Evolutionary conservation across 2,329 filamentous ascomycete species (phyloP).

Genomic region (Exutisphaerella laricina): DNA sequence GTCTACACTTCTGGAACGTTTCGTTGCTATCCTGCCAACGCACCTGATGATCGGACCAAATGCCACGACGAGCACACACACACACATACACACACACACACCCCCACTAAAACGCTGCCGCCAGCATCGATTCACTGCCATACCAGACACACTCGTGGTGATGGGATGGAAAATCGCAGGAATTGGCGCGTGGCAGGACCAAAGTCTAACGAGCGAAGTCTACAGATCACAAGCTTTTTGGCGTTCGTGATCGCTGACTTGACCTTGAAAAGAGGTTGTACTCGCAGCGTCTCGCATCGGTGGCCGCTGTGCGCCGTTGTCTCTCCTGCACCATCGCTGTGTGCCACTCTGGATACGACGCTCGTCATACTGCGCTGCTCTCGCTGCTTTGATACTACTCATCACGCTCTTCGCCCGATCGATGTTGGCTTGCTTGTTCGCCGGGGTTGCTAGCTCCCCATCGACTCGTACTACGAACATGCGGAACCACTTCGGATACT

Average conservation of each 20-base stretch:
- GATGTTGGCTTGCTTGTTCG: neutral
- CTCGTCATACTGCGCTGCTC: neutral
- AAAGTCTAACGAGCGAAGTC: constrained; percentile 1
- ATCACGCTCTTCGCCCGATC: neutral
- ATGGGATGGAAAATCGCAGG: neutral
- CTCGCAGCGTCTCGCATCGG: no score
- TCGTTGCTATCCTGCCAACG: neutral
- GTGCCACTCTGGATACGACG: neutral
- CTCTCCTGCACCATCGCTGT: neutral
- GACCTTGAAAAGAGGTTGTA: no score
- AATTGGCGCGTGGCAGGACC: neutral
- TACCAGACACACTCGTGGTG: neutral
- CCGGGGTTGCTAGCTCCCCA: neutral
- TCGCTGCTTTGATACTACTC: neutral
- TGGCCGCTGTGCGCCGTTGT: no score
- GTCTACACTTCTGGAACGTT: neutral
- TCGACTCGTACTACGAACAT: neutral
- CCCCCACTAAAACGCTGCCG: neutral
- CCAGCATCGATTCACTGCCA: neutral
- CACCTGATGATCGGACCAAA: neutral
- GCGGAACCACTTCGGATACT: neutral
- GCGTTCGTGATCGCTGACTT: no score
- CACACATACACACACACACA: no score
- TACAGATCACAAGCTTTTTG: no score
- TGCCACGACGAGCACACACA: neutral